These are phyloP conservation scores for Hirschfeldia incana DNA, from an alignment of 345 rosid genomes.

Conservation along the genomic window DNA sequence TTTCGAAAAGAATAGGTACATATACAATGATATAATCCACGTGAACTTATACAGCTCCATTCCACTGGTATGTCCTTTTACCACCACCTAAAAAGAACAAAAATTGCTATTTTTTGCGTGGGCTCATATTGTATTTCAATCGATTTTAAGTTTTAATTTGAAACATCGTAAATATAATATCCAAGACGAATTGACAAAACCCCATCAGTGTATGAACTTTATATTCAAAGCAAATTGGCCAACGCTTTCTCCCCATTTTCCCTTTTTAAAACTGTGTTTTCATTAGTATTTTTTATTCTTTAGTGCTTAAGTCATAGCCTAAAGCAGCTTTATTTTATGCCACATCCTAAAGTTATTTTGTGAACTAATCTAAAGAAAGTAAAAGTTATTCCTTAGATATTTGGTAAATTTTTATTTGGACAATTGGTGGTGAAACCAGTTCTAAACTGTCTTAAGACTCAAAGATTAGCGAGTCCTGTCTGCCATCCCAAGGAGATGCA, in stretches of 20 bases:
- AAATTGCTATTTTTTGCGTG: not conserved
- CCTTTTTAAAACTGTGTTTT: not conserved
- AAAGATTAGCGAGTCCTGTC: constrained; percentile 15
- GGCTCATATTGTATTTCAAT: not conserved
- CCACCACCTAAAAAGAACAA: not conserved
- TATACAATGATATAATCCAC: not conserved
- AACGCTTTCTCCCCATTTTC: not conserved
- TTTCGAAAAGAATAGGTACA: not conserved
- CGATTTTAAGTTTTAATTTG: not conserved
- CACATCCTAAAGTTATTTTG: constrained; percentile 10
- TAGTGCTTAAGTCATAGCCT: constrained; percentile 15
- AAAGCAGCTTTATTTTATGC: constrained; percentile 13
- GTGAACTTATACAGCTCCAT: not conserved
- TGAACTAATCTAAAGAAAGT: constrained; percentile 14
- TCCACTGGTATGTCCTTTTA: not conserved
- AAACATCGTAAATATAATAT: constrained; percentile 8
- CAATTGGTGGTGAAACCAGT: constrained; percentile 3
- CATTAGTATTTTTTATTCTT: not conserved
- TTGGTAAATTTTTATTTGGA: constrained; percentile 7
- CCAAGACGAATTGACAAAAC: not conserved
- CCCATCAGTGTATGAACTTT: not conserved
- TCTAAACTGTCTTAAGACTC: constrained; percentile 11
- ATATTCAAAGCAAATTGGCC: not conserved
- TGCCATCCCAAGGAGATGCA: constrained; percentile 14
- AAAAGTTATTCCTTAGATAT: constrained; percentile 17